phyloP scores from a whole-genome alignment of 176 grass and related monocot species.

The Rhipidocladum racemiflorum region DNA sequence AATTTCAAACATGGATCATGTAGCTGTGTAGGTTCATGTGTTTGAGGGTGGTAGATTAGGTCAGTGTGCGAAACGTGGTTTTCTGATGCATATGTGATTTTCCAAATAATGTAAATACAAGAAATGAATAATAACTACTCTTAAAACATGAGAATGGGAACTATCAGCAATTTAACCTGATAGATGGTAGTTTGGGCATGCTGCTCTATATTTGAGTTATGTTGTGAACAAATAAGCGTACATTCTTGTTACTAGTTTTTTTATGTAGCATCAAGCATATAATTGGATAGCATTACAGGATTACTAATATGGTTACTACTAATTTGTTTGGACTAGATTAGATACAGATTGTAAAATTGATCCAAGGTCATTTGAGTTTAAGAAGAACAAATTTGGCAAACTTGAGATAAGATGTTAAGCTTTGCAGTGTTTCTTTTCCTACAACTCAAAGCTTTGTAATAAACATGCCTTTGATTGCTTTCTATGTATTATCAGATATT shows the following conservation, averaged over 20 bases:
- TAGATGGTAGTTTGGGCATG: not conserved
- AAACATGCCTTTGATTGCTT: slow-evolving; percentile 22
- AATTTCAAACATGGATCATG: too few species aligned
- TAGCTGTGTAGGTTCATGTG: too few species aligned
- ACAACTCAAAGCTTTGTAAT: not conserved
- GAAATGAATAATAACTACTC: not conserved
- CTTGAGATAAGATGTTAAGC: slow-evolving; percentile 66
- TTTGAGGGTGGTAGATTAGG: too few species aligned
- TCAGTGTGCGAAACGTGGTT: too few species aligned
- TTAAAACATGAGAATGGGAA: not conserved
- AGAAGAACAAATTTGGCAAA: slow-evolving; percentile 87
- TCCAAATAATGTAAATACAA: not conserved
- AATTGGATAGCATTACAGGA: slow-evolving; percentile 8
- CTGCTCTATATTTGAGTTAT: slow-evolving; percentile 6
- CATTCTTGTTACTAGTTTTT: not conserved
- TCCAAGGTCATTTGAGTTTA: slow-evolving; percentile 84
- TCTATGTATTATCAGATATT: slow-evolving; percentile 60
- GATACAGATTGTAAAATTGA: slow-evolving; percentile 65
- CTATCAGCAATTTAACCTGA: not conserved
- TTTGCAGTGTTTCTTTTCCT: not conserved
- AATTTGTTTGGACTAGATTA: slow-evolving; percentile 76
- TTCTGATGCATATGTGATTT: not conserved
- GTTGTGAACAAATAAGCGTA: not conserved
- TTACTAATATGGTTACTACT: slow-evolving; percentile 32
- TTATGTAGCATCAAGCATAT: slow-evolving; percentile 4